Evolutionary conservation across 2,329 filamentous ascomycete species (phyloP).

Genomic region (Bipolaris zeicola): DNA sequence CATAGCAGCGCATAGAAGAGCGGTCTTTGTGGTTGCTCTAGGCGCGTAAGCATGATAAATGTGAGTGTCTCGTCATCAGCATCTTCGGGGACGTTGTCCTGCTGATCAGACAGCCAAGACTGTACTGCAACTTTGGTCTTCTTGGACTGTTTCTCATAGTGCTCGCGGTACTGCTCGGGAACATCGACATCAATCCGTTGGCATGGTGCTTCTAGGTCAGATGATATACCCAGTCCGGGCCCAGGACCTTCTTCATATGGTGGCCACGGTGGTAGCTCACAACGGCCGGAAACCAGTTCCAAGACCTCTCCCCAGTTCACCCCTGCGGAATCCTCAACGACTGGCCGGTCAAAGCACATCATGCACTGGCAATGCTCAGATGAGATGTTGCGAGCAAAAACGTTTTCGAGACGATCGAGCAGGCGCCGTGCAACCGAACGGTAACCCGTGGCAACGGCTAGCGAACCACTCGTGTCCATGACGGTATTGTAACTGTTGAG

Average conservation of each 20-base stretch:
- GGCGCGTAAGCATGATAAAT: constrained; percentile 90
- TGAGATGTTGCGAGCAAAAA: constrained; percentile 91
- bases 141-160: constrained; percentile 89
- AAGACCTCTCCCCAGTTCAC: constrained; percentile 95
- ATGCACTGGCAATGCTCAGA: constrained; percentile 83
- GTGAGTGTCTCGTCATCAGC: constrained; percentile 92
- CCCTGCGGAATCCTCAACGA: constrained; percentile 60
- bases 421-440: constrained; percentile 89
- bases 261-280: constrained; percentile 86
- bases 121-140: constrained; percentile 93
- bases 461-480: constrained; percentile 79
- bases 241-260: constrained; percentile 67
- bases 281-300: constrained; percentile 86
- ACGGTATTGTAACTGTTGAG: constrained; percentile 87
- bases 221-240: constrained; percentile 62
- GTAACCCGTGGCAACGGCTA: constrained; percentile 95
- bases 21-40: constrained; percentile 75
- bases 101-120: constrained; percentile 83
- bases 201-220: constrained; percentile 62
- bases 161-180: constrained; percentile 88
- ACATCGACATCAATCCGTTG: constrained; percentile 91
- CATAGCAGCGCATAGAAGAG: constrained; percentile 82
- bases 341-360: constrained; percentile 69
- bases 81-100: constrained; percentile 79
- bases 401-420: constrained; percentile 87